Conservation (phyloP, 306 rosid species). For the Elaeagnus macrophylla region DNA sequence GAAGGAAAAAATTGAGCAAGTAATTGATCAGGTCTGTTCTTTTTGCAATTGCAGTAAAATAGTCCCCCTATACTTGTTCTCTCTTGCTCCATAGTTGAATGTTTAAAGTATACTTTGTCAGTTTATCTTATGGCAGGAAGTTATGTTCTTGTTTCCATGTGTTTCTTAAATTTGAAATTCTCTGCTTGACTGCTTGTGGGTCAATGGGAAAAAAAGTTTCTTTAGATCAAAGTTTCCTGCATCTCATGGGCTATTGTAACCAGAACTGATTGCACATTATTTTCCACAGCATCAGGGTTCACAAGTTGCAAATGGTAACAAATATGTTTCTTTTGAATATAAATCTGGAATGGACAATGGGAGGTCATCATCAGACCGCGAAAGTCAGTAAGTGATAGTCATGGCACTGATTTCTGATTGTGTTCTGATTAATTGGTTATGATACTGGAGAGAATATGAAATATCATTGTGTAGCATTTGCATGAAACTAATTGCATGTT, state of each 20-base stretch:
- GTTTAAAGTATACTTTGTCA: neutral
- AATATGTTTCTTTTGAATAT: slow-evolving; percentile 86
- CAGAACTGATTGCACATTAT: slow-evolving; percentile 16
- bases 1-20: slow-evolving; percentile 87
- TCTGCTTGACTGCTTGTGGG: neutral
- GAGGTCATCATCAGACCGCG: slow-evolving; percentile 93
- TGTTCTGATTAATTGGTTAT: neutral
- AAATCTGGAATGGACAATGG: slow-evolving; percentile 99
- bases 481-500: neutral
- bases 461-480: neutral
- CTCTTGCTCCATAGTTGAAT: neutral
- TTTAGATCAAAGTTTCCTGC: slow-evolving; percentile 4
- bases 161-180: neutral
- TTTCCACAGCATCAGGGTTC: slow-evolving; percentile 92
- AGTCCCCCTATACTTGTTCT: neutral
- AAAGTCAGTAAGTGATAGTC: slow-evolving; percentile 77
- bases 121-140: slow-evolving; percentile 3
- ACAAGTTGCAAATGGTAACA: slow-evolving; percentile 78
- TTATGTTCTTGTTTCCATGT: neutral
- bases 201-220: neutral
- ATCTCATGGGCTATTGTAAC: slow-evolving; percentile 9
- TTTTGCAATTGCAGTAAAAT: slow-evolving; percentile 3
- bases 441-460: neutral
- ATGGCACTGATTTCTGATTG: neutral
- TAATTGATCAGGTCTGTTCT: slow-evolving; percentile 82